Conservation (phyloP, 2,329 filamentous ascomycete genomes). For the Phyllosticta paracitricarpa region DNA sequence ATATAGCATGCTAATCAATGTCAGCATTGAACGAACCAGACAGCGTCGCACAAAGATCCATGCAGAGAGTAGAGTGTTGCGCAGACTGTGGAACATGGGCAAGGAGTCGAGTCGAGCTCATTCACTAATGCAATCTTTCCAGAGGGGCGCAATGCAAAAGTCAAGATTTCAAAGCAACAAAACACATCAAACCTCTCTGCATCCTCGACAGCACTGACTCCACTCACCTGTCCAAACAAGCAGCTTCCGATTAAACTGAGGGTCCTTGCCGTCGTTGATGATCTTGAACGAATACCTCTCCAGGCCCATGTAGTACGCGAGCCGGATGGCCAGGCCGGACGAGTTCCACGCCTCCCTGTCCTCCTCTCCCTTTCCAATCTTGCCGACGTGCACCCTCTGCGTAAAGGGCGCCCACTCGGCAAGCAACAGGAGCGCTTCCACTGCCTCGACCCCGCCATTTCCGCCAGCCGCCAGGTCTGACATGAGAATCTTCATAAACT, state of each 20-base stretch:
- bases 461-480: slow-evolving; percentile 57
- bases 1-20: slow-evolving; percentile 48
- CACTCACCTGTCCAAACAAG: slow-evolving; percentile 53
- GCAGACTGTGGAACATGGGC: neutral
- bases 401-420: slow-evolving; percentile 66
- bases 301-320: slow-evolving; percentile 60
- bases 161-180: neutral
- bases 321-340: slow-evolving; percentile 57
- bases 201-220: neutral
- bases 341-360: slow-evolving; percentile 71
- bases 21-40: neutral
- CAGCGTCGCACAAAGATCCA: neutral
- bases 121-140: neutral
- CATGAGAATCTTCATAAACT: slow-evolving; percentile 60
- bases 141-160: neutral
- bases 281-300: slow-evolving; percentile 59
- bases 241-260: slow-evolving; percentile 51
- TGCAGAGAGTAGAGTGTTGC: neutral
- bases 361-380: slow-evolving; percentile 61
- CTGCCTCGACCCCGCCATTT: slow-evolving; percentile 58
- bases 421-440: slow-evolving; percentile 58
- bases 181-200: neutral
- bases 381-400: slow-evolving; percentile 47
- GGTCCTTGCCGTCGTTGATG: slow-evolving; percentile 48
- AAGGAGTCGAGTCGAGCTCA: neutral